Evolutionary conservation across 2,329 filamentous ascomycete genomes (phyloP), one percentile per base, ranked within the genome.

Genomic region (Neofusicoccum umdonicola): DNA sequence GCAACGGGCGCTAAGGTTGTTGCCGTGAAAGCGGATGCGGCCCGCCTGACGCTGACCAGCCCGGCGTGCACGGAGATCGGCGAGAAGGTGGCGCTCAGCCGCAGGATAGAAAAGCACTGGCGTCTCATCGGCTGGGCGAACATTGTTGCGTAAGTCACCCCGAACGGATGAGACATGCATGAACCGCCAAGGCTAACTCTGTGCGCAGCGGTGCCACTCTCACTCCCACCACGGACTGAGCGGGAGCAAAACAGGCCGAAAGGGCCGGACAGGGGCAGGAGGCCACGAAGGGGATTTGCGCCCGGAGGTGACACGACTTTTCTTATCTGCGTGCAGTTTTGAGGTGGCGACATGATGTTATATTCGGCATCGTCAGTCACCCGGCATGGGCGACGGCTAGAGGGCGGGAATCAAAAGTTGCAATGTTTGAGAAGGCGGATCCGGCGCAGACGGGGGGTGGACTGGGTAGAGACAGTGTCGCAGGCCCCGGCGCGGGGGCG

Each of bases 21-120:
- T 66, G 94, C 92, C 73, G 96, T 98, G 77, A 97, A 95, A 87
- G 93, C 94, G 75, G 95, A 99, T 86, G 94, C 93, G 65, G 95
- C 95, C 65, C 97, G 97, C 84, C 86, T 99, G 70, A 90, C 92
- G 66, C 84, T 99, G 72, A 98, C 93, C 67, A 94, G 88, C 77
- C 93, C 93, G 50, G 95, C 95, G 65, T 99, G 95, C 84, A 99
- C 95, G 58, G 94, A 96, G 78, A 90, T 97, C 75, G 93, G 93
- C 69, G 94, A 99, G 85, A 98, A 99, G 90, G 93, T 99, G 74
- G 95, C 95, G 47, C 85, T 99, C 75, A 93, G 89, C 78, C 87
- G 95, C 82, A 91, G 95, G 88, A 97, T 98, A 74, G 95, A 99
- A 82, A 98, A 98, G 88, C 94, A 97, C 82, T 98, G 94, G 94